These are phyloP conservation scores for Euphorbia celastroides DNA, from an alignment of 441 rosid genomes.

Conservation along the genomic window DNA sequence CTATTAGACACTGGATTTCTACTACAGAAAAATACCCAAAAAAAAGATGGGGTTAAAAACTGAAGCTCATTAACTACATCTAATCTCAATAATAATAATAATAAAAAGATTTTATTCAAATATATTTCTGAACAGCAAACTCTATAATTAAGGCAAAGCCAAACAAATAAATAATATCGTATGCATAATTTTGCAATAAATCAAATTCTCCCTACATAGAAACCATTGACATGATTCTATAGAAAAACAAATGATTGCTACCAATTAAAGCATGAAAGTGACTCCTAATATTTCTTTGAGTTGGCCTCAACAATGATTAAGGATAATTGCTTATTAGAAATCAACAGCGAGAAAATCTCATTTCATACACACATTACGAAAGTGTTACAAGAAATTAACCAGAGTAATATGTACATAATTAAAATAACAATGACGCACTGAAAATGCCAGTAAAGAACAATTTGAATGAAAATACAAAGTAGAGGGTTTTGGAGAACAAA, in stretches of 20 bases:
- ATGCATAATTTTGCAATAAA: neutral
- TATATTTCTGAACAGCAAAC: neutral
- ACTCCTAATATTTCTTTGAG: neutral
- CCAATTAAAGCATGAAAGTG: neutral
- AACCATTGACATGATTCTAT: neutral
- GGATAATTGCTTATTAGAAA: neutral
- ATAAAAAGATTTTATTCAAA: no score
- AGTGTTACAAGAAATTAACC: no score
- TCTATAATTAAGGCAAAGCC: no score
- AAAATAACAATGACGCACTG: neutral
- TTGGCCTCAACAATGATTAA: neutral
- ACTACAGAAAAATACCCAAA: no score
- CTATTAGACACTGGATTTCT: no score
- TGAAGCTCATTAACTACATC: no score
- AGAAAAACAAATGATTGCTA: neutral
- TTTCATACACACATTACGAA: no score
- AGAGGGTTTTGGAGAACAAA: conserved; percentile 30
- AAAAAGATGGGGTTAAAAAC: no score
- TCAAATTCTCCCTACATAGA: neutral
- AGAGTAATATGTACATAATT: neutral
- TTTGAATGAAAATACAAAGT: conserved; percentile 4
- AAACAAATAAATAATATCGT: neutral
- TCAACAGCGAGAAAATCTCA: no score
- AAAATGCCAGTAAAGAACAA: neutral
- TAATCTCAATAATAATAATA: no score